These are phyloP conservation scores for Coemansia nantahalensis DNA, from an alignment of 192 early-diverging fungal genomes.

Conservation along the genomic window DNA sequence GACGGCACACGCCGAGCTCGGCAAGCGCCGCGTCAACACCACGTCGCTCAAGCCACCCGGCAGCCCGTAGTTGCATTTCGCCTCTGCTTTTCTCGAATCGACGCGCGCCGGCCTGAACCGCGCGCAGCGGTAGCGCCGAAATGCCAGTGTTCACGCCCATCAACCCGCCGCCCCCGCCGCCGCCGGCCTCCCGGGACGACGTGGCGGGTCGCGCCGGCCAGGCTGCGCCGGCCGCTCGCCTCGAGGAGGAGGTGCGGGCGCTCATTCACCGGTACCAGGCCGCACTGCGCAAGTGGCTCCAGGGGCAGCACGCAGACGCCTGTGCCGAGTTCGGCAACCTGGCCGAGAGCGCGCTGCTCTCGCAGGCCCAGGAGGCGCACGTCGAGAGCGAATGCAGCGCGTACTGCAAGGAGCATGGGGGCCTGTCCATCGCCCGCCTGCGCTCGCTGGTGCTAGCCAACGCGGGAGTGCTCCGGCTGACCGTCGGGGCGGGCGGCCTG, in stretches of 20 bases:
- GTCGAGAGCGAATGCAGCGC: conserved; percentile 41
- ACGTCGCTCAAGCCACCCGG: not conserved
- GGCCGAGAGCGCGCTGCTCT: conserved; percentile 8
- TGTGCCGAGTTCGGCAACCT: conserved; percentile 8
- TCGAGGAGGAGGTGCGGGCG: conserved; percentile 31
- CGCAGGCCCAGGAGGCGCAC: conserved; percentile 8
- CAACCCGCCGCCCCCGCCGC: conserved; percentile 27
- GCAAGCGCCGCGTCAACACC: not conserved
- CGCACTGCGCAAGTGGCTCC: conserved; percentile 24
- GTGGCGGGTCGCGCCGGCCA: not conserved
- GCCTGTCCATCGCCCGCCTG: conserved; percentile 25
- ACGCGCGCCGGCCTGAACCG: too few relatives aligned
- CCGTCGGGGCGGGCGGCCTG: not conserved
- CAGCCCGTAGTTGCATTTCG: too few relatives aligned
- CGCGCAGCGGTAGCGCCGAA: too few relatives aligned
- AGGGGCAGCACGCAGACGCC: conserved; percentile 15
- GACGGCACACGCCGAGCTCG: conserved; percentile 2
- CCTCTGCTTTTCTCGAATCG: too few relatives aligned
- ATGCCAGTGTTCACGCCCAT: conserved; percentile 33
- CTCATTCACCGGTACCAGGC: conserved; percentile 25
- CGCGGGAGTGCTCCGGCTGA: conserved; percentile 10
- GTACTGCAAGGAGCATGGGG: conserved; percentile 38
- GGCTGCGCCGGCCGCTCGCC: conserved; percentile 4
- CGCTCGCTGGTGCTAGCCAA: conserved; percentile 26
- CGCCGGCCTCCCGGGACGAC: not conserved